Conservation (phyloP, 129 eudicot genomes). For the Rutidosis leptorrhynchoides region DNA sequence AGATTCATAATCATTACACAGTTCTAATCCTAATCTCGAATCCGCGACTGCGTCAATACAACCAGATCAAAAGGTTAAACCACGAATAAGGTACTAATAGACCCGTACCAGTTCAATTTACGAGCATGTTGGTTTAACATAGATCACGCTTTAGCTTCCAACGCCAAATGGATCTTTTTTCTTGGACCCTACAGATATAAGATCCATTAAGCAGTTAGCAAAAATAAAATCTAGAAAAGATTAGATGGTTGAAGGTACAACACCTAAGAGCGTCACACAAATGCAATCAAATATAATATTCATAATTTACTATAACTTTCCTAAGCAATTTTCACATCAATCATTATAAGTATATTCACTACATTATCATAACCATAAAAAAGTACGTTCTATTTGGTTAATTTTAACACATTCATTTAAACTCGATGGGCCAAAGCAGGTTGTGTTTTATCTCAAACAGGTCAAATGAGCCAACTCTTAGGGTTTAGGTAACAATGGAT, state of each 20-base stretch:
- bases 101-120: constrained; percentile 18
- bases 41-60: constrained; percentile 24
- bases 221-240: neutral
- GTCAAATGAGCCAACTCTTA: no score
- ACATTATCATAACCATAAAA: neutral
- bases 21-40: constrained; percentile 28
- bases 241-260: neutral
- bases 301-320: neutral
- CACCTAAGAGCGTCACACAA: neutral
- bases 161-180: constrained; percentile 77
- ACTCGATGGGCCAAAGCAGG: neutral
- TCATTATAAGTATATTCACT: neutral
- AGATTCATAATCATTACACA: constrained; percentile 28
- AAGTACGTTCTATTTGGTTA: no score
- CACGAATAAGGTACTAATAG: constrained; percentile 25
- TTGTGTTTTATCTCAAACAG: neutral
- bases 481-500: neutral
- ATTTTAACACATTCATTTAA: no score
- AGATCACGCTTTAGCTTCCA: constrained; percentile 57
- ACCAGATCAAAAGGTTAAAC: constrained; percentile 27
- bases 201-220: neutral
- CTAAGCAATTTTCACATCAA: neutral
- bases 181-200: constrained; percentile 73
- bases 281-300: neutral
- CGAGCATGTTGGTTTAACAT: constrained; percentile 13